Evolutionary conservation across 139 green algal genomes (phyloP).

Genomic region (Zygnema circumcarinatum): DNA sequence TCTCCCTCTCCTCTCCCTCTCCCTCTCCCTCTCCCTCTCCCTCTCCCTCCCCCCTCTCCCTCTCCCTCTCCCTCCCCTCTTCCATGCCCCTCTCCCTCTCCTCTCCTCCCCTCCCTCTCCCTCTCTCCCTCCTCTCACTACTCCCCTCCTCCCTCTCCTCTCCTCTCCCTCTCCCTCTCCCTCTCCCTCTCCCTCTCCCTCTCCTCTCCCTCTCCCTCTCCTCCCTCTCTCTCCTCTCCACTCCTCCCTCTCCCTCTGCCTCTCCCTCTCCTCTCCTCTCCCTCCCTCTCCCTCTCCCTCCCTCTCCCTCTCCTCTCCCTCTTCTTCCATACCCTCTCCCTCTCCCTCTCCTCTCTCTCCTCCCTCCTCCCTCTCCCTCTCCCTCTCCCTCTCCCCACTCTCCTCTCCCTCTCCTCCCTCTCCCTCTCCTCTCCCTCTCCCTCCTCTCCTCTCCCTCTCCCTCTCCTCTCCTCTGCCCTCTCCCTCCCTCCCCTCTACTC

Average conservation of each 20-base stretch:
- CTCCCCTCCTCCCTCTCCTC: neutral
- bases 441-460: neutral
- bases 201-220: neutral
- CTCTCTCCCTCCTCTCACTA: neutral
- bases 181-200: neutral
- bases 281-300: neutral
- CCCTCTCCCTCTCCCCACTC: slow-evolving; percentile 9
- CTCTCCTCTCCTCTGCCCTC: neutral
- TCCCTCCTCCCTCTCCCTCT: slow-evolving; percentile 10
- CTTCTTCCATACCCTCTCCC: slow-evolving; percentile 5
- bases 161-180: neutral
- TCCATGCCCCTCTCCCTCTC: slow-evolving; percentile 5
- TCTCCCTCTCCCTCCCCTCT: slow-evolving; percentile 7
- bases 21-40: neutral
- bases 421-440: neutral
- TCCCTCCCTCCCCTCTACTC: slow-evolving; percentile 26
- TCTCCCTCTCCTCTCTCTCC: neutral
- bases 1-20: neutral
- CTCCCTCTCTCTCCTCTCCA: neutral
- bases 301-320: neutral
- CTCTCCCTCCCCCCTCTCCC: slow-evolving; percentile 5
- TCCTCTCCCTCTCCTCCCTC: neutral
- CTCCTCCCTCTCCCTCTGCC: neutral
- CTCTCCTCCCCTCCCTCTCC: neutral
- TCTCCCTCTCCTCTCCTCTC: slow-evolving; percentile 10